These are phyloP conservation scores for Saksenaea vasiformis DNA, from an alignment of 371 early-diverging fungal genomes.

Conservation along the genomic window DNA sequence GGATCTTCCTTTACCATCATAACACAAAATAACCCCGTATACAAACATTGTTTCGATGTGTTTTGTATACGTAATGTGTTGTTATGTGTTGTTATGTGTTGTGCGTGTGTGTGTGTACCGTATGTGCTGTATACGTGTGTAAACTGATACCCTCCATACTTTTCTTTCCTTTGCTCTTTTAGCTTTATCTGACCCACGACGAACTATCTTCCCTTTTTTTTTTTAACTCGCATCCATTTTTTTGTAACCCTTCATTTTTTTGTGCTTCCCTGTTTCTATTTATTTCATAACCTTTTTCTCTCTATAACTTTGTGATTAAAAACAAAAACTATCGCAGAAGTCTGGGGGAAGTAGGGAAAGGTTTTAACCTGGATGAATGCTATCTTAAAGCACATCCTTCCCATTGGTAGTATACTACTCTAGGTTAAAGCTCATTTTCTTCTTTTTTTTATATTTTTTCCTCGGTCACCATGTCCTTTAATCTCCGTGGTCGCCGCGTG, in stretches of 20 bases:
- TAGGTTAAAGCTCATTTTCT: too few relatives aligned
- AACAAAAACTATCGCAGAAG: background rate
- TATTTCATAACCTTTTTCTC: background rate
- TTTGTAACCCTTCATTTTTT: background rate
- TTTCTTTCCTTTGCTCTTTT: too few relatives aligned
- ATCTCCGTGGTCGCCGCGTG: constrained; percentile 1
- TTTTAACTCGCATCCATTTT: background rate
- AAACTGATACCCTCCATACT: too few relatives aligned
- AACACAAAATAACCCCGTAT: background rate
- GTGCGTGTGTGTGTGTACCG: too few relatives aligned
- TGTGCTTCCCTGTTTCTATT: background rate
- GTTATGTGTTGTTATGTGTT: background rate
- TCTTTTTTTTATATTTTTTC: background rate
- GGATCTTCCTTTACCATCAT: background rate
- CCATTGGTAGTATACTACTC: background rate
- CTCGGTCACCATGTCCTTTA: background rate
- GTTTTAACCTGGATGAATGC: background rate
- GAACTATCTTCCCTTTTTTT: background rate
- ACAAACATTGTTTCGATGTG: background rate
- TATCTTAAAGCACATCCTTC: background rate
- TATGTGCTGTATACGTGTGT: too few relatives aligned
- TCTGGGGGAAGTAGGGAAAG: background rate
- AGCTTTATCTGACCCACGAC: background rate
- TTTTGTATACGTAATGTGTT: background rate
- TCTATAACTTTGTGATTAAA: background rate